Evolutionary conservation across 2,329 filamentous ascomycete genomes (phyloP).

Genomic region (Drechslerella coelobrocha): DNA sequence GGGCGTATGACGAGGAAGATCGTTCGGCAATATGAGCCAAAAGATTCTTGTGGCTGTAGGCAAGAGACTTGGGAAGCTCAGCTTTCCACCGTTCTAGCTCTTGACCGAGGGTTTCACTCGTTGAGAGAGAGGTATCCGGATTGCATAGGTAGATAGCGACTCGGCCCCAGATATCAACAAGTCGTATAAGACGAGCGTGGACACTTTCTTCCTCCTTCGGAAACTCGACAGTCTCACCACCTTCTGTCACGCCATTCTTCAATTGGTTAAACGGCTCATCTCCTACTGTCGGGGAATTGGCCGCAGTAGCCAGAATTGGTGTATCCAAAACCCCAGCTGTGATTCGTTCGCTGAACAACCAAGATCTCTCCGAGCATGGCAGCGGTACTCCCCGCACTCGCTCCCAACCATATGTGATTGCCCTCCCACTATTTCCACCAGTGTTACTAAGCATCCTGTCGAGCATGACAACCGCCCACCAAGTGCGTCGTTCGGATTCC

Average conservation of each 20-base stretch:
- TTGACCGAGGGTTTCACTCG: slow-evolving; percentile 66
- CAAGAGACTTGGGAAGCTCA: slow-evolving; percentile 68
- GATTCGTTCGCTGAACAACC: slow-evolving; percentile 47
- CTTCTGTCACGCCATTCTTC: slow-evolving; percentile 58
- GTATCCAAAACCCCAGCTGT: slow-evolving; percentile 46
- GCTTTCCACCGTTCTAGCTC: slow-evolving; percentile 63
- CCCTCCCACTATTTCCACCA: slow-evolving; percentile 53
- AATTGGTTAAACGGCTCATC: slow-evolving; percentile 61
- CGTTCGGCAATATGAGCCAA: slow-evolving; percentile 70
- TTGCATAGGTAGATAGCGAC: slow-evolving; percentile 60
- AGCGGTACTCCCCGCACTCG: slow-evolving; percentile 67
- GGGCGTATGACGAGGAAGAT: slow-evolving; percentile 69
- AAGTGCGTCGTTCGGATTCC: slow-evolving; percentile 72
- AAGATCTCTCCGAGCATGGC: slow-evolving; percentile 64
- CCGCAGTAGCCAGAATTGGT: slow-evolving; percentile 50
- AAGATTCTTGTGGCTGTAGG: slow-evolving; percentile 68
- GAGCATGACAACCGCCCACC: slow-evolving; percentile 77
- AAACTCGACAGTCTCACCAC: slow-evolving; percentile 57
- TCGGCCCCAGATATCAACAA: slow-evolving; percentile 61
- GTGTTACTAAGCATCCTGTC: slow-evolving; percentile 62
- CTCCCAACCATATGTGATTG: slow-evolving; percentile 70
- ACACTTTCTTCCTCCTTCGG: slow-evolving; percentile 61
- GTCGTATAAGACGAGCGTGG: slow-evolving; percentile 61
- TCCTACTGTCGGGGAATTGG: slow-evolving; percentile 71
- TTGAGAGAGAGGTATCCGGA: slow-evolving; percentile 56